Evolutionary conservation across 108 stramenopile genomes (phyloP).

Genomic region (Thalassiosira profunda): DNA sequence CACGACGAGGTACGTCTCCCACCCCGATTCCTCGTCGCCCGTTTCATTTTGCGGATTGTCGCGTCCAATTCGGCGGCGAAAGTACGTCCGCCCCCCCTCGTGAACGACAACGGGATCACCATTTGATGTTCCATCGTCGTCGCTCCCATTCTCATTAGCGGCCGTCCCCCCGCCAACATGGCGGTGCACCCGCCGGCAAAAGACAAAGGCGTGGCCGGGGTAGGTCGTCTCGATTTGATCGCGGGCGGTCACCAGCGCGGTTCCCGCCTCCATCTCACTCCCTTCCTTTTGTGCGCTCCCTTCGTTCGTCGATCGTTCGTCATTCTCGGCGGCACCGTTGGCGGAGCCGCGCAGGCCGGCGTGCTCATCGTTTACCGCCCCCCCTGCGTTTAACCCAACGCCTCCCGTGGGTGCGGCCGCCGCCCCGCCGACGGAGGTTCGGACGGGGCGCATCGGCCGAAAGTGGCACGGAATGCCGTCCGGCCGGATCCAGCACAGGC

Average conservation of each 20-base stretch:
- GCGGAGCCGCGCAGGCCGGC: neutral
- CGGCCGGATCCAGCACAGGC: constrained; percentile 33
- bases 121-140: neutral
- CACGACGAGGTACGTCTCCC: constrained; percentile 37
- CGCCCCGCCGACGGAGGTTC: neutral
- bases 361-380: neutral
- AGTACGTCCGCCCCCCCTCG: neutral
- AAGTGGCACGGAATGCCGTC: constrained; percentile 35
- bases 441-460: constrained; percentile 2
- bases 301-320: too few species aligned
- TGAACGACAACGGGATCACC: neutral
- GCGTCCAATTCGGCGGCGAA: neutral
- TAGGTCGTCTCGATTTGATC: constrained; percentile 72
- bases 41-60: neutral
- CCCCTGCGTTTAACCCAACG: neutral
- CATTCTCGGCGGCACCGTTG: neutral
- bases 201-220: constrained; percentile 78
- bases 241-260: constrained; percentile 20
- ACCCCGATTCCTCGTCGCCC: constrained; percentile 1
- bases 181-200: constrained; percentile 34
- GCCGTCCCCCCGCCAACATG: neutral
- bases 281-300: too few species aligned
- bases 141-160: neutral
- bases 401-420: neutral
- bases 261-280: too few species aligned